A percentile compares a stretch with the other conserved stretches of the same genome.
phyloP scores from a whole-genome alignment of 169 alveolate species.

The Plasmodium gaboni region DNA sequence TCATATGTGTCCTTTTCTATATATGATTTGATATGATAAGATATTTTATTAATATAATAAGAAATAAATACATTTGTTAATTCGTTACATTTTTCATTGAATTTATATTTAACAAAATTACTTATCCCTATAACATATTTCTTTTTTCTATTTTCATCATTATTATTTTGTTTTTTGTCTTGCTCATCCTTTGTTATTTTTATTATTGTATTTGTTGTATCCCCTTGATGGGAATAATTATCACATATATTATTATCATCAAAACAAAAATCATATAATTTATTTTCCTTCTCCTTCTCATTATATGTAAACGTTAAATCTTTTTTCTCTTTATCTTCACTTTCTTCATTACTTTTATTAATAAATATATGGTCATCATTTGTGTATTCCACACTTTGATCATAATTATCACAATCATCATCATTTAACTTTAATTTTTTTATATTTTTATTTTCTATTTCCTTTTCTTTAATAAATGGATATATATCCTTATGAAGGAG shows the following conservation, averaged over 20 bases:
- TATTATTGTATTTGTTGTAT: too few species aligned
- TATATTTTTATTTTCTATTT: slow-evolving; percentile 2
- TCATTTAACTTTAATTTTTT: neutral
- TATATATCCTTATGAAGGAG: slow-evolving; percentile 30
- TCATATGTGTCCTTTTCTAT: slow-evolving; percentile 14
- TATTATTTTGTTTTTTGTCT: neutral
- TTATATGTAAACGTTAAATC: too few species aligned
- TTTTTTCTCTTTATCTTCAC: neutral
- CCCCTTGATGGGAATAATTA: too few species aligned
- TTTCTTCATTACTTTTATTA: neutral
- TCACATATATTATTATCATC: too few species aligned
- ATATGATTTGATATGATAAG: slow-evolving; percentile 6
- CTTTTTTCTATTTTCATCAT: neutral
- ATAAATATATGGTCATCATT: neutral
- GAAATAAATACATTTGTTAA: slow-evolving; percentile 43
- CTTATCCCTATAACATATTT: slow-evolving; percentile 21
- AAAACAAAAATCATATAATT: too few species aligned
- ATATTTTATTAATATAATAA: slow-evolving; percentile 50
- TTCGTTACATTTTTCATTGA: slow-evolving; percentile 51
- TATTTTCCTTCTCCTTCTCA: too few species aligned
- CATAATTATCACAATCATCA: neutral
- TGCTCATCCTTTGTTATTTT: neutral
- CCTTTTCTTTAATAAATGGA: slow-evolving; percentile 21
- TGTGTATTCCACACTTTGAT: neutral
- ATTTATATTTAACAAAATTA: slow-evolving; percentile 36